Percentiles rank a stretch among this genome's conserved stretches.
phyloP scores from a whole-genome alignment of 306 rosid species.

The Urtica urens region DNA sequence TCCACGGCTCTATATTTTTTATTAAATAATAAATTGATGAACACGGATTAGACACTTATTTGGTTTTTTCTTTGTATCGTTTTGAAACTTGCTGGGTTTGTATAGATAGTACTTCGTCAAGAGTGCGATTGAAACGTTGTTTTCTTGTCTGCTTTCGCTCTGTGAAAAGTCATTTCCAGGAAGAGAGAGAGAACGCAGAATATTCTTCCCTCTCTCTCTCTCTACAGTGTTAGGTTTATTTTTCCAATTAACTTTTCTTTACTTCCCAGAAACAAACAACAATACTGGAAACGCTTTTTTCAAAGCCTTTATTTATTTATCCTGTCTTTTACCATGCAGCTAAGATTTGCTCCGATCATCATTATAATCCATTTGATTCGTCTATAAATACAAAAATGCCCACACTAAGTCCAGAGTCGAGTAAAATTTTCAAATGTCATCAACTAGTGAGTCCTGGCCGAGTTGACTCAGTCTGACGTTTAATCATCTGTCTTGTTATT shows the following conservation, averaged over 20 bases:
- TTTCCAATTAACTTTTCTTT: neutral
- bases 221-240: neutral
- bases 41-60: too few species aligned
- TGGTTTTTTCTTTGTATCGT: too few species aligned
- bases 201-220: neutral
- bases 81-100: too few species aligned
- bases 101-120: neutral
- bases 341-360: neutral
- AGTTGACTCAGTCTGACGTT: constrained; percentile 5
- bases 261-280: constrained; percentile 1
- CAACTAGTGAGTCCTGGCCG: neutral
- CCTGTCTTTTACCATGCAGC: constrained; percentile 2
- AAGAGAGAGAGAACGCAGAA: too few species aligned
- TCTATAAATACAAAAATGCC: too few species aligned
- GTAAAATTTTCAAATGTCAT: neutral
- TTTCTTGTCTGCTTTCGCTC: neutral
- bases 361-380: too few species aligned
- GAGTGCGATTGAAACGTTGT: neutral
- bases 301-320: neutral
- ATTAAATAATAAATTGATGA: too few species aligned
- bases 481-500: neutral
- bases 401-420: too few species aligned
- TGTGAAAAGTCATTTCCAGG: neutral
- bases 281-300: neutral
- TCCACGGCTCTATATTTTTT: neutral